Percentiles rank a stretch among this genome's conserved stretches.
Conservation (phyloP, 768 basidiomycete species). For the Collybia sp. region DNA sequence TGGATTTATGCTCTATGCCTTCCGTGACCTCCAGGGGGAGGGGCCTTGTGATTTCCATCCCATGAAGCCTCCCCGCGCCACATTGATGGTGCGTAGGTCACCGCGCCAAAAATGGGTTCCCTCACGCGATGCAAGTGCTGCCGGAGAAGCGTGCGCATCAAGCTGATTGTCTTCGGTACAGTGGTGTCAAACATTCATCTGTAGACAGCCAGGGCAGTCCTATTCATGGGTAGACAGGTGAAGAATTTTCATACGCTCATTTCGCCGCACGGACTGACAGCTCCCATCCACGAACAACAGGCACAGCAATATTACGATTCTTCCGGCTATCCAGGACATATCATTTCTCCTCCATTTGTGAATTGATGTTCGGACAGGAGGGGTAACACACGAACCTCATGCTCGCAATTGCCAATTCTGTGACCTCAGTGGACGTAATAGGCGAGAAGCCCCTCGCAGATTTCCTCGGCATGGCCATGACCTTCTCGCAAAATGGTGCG, state of each 20-base stretch:
- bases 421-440: slow-evolving; percentile 16
- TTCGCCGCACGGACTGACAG: slow-evolving; percentile 7
- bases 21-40: too few relatives aligned
- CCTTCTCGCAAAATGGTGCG: slow-evolving; percentile 14
- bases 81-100: too few relatives aligned
- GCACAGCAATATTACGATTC: slow-evolving; percentile 8
- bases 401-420: slow-evolving; percentile 3
- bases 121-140: too few relatives aligned
- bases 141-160: too few relatives aligned
- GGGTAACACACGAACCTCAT: slow-evolving; percentile 1
- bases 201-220: too few relatives aligned
- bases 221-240: too few relatives aligned
- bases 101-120: too few relatives aligned
- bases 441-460: slow-evolving; percentile 10
- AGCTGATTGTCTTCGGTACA: too few relatives aligned
- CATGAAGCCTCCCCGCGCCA: too few relatives aligned
- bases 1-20: too few relatives aligned
- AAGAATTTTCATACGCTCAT: not conserved
- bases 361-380: not conserved
- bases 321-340: slow-evolving; percentile 7
- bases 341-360: slow-evolving; percentile 15
- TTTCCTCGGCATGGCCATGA: slow-evolving; percentile 15
- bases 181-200: too few relatives aligned
- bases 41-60: too few relatives aligned
- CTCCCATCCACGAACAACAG: slow-evolving; percentile 7